Evolutionary conservation across 345 rosid genomes (phyloP).

Genomic region (Triadica sebifera): DNA sequence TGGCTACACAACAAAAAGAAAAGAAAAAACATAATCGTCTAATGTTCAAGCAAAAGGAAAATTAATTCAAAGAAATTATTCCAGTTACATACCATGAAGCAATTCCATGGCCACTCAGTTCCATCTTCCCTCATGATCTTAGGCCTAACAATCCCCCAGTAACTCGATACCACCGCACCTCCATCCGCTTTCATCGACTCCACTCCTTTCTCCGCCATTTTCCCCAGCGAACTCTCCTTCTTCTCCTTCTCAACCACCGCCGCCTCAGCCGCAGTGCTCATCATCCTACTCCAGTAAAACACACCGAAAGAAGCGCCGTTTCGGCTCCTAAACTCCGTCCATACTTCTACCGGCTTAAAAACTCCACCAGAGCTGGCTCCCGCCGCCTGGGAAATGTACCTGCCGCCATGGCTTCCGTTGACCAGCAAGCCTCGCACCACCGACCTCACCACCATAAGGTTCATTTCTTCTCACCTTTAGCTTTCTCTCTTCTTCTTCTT

Average conservation of each 20-base stretch:
- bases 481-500: background rate
- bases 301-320: background rate
- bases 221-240: background rate
- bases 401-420: background rate
- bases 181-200: background rate
- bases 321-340: conserved; percentile 1
- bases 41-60: background rate
- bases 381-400: conserved; percentile 5
- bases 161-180: conserved; percentile 29
- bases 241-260: background rate
- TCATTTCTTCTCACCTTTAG: background rate
- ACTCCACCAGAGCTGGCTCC: background rate
- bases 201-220: background rate
- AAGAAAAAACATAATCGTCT: background rate
- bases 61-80: background rate
- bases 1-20: conserved; percentile 45
- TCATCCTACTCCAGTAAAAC: conserved; percentile 9
- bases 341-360: background rate
- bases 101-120: conserved; percentile 80
- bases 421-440: background rate
- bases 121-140: conserved; percentile 58
- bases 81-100: conserved; percentile 49
- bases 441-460: background rate
- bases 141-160: conserved; percentile 71
- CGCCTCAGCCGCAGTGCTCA: background rate